Conservation (phyloP, 768 basidiomycete genomes). For the Russula olivacea region DNA sequence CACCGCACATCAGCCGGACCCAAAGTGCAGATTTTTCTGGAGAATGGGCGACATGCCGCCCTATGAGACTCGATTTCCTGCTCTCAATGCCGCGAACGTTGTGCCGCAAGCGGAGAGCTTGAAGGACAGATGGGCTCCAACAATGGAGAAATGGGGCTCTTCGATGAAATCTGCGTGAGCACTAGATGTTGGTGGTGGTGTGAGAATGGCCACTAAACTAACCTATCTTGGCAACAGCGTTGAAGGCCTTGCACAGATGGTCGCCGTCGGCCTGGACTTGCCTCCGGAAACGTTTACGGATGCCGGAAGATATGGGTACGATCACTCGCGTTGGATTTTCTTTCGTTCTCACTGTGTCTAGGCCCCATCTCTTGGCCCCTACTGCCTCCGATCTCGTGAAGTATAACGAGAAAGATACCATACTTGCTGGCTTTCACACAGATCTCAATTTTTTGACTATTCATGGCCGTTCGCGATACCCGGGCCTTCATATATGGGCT, state of each 20-base stretch:
- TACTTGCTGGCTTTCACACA: conserved; percentile 90
- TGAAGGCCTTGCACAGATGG: conserved; percentile 82
- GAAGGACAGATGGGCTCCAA: conserved; percentile 56
- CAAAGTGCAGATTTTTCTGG: conserved; percentile 94
- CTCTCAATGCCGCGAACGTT: conserved; percentile 75
- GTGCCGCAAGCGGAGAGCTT: conserved; percentile 59
- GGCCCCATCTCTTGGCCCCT: conserved; percentile 86
- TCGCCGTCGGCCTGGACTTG: conserved; percentile 75
- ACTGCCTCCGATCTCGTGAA: conserved; percentile 86
- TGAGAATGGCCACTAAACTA: conserved; percentile 3
- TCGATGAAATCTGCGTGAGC: conserved; percentile 85
- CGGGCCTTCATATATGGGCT: conserved; percentile 91
- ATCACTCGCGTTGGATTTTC: not conserved
- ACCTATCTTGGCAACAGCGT: conserved; percentile 48
- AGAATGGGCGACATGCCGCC: conserved; percentile 71
- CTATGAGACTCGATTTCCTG: conserved; percentile 72
- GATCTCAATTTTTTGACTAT: conserved; percentile 95
- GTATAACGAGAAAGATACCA: conserved; percentile 72
- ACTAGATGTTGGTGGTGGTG: not conserved
- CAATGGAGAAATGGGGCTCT: conserved; percentile 81
- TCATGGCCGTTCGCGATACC: conserved; percentile 79
- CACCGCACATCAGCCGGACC: conserved; percentile 73
- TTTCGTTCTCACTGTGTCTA: conserved; percentile 27
- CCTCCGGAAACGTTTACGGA: conserved; percentile 62
- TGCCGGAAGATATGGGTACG: conserved; percentile 81